Conservation (phyloP, 176 grass and related monocot species). For the Triticum timopheevii region DNA sequence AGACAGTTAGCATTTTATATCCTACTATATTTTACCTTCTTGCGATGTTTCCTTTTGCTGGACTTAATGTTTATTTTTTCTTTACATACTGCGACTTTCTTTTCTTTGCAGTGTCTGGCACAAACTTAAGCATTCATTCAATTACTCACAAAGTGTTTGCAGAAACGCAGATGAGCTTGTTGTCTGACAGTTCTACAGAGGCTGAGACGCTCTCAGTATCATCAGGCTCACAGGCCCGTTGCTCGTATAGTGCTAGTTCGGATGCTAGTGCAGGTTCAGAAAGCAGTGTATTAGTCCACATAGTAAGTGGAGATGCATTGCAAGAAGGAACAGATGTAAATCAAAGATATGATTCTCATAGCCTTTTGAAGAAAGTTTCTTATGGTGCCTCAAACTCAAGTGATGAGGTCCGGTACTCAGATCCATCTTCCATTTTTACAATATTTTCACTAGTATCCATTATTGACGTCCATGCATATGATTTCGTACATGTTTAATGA, state of each 20-base stretch:
- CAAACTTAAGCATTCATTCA: conserved; percentile 31
- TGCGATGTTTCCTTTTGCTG: background rate
- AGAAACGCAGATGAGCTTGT: conserved; percentile 36
- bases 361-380: conserved; percentile 30
- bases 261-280: conserved; percentile 42
- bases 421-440: background rate
- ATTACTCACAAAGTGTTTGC: conserved; percentile 59
- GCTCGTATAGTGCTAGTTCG: conserved; percentile 19
- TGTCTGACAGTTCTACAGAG: conserved; percentile 36
- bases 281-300: conserved; percentile 4
- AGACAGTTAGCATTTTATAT: conserved; percentile 19
- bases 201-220: conserved; percentile 22
- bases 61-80: background rate
- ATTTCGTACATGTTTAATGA: background rate
- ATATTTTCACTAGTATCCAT: background rate
- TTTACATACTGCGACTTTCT: background rate
- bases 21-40: background rate
- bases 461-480: background rate
- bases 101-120: conserved; percentile 49
- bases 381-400: conserved; percentile 30
- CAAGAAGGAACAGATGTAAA: conserved; percentile 26
- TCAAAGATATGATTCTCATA: conserved; percentile 21
- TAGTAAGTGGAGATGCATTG: conserved; percentile 26
- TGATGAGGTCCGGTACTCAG: conserved; percentile 35
- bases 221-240: conserved; percentile 32